Percentiles rank a stretch among this genome's conserved stretches.
Conservation (phyloP, 306 rosid species). For the Cicer pinnatifidum region DNA sequence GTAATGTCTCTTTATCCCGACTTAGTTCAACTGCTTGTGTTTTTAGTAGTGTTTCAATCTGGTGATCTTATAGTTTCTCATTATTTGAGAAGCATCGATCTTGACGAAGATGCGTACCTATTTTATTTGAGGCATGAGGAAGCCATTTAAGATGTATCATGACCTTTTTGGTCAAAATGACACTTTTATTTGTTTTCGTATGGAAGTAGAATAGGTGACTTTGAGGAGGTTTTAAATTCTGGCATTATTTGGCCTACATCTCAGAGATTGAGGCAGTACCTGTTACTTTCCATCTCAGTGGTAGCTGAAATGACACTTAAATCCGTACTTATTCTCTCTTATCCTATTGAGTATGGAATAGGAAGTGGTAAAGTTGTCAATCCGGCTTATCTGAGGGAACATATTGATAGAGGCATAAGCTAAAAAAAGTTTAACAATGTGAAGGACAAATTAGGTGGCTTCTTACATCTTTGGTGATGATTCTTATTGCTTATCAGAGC, state of each 20-base stretch:
- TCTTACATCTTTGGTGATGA: neutral
- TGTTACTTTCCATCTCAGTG: slow-evolving; percentile 25
- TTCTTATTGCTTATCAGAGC: neutral
- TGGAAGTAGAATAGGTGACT: slow-evolving; percentile 21
- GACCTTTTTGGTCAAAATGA: slow-evolving; percentile 20
- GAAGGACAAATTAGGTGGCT: neutral
- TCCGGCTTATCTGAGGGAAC: slow-evolving; percentile 27
- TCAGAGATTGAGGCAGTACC: slow-evolving; percentile 9
- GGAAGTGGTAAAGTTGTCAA: slow-evolving; percentile 10
- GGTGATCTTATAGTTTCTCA: slow-evolving; percentile 15
- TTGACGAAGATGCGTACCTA: neutral
- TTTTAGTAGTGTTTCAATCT: slow-evolving; percentile 22
- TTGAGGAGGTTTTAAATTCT: slow-evolving; percentile 26
- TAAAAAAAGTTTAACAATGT: neutral
- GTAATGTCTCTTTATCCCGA: slow-evolving; percentile 45
- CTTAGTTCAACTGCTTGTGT: slow-evolving; percentile 48
- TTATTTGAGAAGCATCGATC: slow-evolving; percentile 24
- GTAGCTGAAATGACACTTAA: slow-evolving; percentile 2
- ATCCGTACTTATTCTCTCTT: neutral
- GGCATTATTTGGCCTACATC: slow-evolving; percentile 10
- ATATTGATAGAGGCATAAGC: neutral
- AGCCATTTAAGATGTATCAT: slow-evolving; percentile 16
- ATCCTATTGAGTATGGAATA: slow-evolving; percentile 5
- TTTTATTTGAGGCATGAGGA: neutral
- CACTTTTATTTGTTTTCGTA: neutral